Conservation (phyloP, 768 basidiomycete species). For the Cyclocybe aegerita region DNA sequence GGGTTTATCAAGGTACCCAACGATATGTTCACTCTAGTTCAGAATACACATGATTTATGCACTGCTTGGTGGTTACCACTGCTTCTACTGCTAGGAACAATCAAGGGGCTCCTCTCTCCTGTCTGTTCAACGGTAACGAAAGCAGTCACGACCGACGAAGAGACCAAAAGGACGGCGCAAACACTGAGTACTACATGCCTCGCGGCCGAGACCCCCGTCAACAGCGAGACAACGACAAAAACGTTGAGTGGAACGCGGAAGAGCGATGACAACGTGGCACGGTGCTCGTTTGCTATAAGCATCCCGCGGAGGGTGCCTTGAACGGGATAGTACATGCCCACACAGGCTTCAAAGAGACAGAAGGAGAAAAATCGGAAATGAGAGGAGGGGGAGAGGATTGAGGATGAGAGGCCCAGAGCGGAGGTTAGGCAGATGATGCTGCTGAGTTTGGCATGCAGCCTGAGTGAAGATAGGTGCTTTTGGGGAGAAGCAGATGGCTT, state of each 20-base stretch:
- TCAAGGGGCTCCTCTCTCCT: neutral
- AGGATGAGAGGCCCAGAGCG: constrained; percentile 53
- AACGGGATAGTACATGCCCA: constrained; percentile 79
- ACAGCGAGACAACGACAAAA: constrained; percentile 67
- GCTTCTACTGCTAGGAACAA: no score
- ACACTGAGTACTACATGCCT: constrained; percentile 59
- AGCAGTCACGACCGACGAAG: constrained; percentile 61
- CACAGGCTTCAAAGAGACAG: constrained; percentile 73
- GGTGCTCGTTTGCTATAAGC: constrained; percentile 68
- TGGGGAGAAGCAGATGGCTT: neutral
- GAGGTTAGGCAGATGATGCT: constrained; percentile 60
- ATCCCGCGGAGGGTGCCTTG: constrained; percentile 72
- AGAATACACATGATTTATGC: no score
- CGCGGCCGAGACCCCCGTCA: constrained; percentile 69
- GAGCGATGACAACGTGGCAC: constrained; percentile 72
- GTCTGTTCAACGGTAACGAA: constrained; percentile 41
- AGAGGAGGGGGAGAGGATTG: constrained; percentile 43
- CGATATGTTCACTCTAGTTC: no score
- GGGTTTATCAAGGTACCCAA: no score
- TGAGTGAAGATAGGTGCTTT: constrained; percentile 36
- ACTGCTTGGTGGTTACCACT: no score
- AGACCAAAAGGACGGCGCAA: constrained; percentile 53
- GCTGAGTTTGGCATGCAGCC: constrained; percentile 66
- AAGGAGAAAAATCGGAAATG: constrained; percentile 68
- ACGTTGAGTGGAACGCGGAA: constrained; percentile 76